Evolutionary conservation across 1,284 basidiomycete species (phyloP).

Genomic region (Tremellales sp.): DNA sequence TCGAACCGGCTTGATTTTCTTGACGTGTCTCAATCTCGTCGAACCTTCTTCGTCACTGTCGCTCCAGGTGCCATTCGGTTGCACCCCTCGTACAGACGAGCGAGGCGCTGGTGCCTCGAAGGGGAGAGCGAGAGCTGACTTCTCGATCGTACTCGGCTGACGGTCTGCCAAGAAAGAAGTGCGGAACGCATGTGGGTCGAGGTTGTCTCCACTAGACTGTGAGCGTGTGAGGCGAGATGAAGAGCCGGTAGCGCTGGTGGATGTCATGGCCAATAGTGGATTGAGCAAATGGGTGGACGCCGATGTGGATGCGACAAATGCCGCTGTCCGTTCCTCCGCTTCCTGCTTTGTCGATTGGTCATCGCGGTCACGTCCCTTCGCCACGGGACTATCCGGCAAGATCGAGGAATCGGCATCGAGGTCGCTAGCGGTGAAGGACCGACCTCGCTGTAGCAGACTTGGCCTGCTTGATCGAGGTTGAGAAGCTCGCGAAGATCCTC

Average conservation of each 20-base stretch:
- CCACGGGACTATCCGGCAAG: neutral
- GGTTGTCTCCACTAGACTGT: conserved; percentile 12
- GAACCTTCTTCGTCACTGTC: conserved; percentile 26
- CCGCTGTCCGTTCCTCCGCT: too few species aligned
- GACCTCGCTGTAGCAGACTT: conserved; percentile 40
- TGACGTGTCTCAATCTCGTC: conserved; percentile 5
- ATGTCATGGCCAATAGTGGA: neutral
- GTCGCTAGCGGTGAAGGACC: conserved; percentile 46
- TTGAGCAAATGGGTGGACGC: too few species aligned
- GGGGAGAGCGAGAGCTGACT: conserved; percentile 13
- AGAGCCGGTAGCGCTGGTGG: neutral
- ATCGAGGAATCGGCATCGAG: conserved; percentile 21
- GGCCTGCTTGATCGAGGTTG: conserved; percentile 15
- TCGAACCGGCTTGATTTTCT: conserved; percentile 8
- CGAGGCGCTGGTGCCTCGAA: neutral
- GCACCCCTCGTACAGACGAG: neutral
- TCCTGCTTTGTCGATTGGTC: too few species aligned
- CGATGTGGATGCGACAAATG: too few species aligned
- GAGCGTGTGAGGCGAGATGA: conserved; percentile 19
- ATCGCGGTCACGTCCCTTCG: neutral
- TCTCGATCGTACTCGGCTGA: conserved; percentile 13
- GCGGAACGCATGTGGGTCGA: conserved; percentile 5
- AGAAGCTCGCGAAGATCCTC: conserved; percentile 3
- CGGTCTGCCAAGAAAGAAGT: conserved; percentile 14
- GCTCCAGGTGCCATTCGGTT: conserved; percentile 14